phyloP scores from a whole-genome alignment of 192 early-diverging fungal genomes.

The Geosiphon pyriformis region DNA sequence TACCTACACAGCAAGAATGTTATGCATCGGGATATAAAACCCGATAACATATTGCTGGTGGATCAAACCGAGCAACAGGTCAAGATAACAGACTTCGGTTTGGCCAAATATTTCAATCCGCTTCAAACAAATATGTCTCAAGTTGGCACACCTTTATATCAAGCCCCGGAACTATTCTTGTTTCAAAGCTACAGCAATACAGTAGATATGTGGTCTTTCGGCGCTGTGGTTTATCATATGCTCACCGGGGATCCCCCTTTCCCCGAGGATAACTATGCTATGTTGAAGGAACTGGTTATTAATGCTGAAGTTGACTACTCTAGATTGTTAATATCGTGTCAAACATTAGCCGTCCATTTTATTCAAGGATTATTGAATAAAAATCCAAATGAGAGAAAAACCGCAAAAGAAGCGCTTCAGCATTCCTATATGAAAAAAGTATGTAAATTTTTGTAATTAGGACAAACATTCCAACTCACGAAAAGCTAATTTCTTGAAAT shows the following conservation, averaged over 20 bases:
- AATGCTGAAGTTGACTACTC: neutral
- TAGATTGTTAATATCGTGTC: neutral
- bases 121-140: neutral
- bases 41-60: neutral
- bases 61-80: neutral
- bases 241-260: slow-evolving; percentile 85
- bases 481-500: no score
- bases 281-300: neutral
- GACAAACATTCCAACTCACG: no score
- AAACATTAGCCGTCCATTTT: neutral
- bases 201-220: slow-evolving; percentile 95
- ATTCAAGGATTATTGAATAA: neutral
- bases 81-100: slow-evolving; percentile 2
- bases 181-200: slow-evolving; percentile 79
- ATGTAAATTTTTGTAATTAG: no score
- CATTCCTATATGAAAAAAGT: neutral
- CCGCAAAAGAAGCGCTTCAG: neutral
- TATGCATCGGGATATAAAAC: slow-evolving; percentile 1
- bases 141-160: neutral
- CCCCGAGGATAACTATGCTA: neutral
- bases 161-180: neutral
- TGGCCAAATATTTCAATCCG: neutral
- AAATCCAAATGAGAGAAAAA: neutral
- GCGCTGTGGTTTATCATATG: slow-evolving; percentile 90
- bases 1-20: neutral